A percentile compares a stretch with the other conserved stretches of the same genome.
Conservation (phyloP, 2,329 filamentous ascomycete species). For the Xylariaceae sp. region DNA sequence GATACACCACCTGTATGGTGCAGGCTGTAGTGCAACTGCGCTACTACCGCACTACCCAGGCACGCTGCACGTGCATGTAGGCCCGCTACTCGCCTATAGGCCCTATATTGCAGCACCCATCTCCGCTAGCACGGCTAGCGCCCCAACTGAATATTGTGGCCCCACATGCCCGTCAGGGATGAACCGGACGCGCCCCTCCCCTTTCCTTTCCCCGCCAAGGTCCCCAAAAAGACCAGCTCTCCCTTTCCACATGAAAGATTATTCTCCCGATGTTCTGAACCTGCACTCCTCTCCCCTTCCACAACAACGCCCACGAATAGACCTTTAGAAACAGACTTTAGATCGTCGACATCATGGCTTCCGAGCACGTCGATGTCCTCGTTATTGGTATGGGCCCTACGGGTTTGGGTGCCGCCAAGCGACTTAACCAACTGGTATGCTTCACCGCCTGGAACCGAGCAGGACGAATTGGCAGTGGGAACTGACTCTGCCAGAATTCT, state of each 20-base stretch:
- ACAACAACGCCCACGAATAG: too few relatives aligned
- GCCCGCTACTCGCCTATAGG: background rate
- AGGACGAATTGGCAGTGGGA: slow-evolving; percentile 14
- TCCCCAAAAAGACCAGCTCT: slow-evolving; percentile 17
- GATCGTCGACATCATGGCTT: slow-evolving; percentile 19
- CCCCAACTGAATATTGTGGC: slow-evolving; percentile 1
- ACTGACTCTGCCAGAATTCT: slow-evolving; percentile 59
- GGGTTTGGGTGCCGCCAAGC: slow-evolving; percentile 95
- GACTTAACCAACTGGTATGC: slow-evolving; percentile 89
- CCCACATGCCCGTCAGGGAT: slow-evolving; percentile 16
- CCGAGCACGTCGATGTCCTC: slow-evolving; percentile 80
- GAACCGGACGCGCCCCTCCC: slow-evolving; percentile 16
- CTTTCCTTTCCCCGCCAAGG: slow-evolving; percentile 10
- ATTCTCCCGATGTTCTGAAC: slow-evolving; percentile 12
- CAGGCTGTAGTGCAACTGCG: too few relatives aligned
- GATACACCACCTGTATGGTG: background rate
- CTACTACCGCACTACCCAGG: too few relatives aligned
- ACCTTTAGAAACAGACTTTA: slow-evolving; percentile 9
- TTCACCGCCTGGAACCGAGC: slow-evolving; percentile 20
- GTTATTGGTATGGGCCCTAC: slow-evolving; percentile 97
- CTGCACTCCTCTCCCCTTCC: slow-evolving; percentile 7
- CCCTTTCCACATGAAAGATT: slow-evolving; percentile 12
- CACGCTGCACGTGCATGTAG: too few relatives aligned
- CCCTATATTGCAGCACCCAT: background rate
- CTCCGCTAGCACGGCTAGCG: background rate